These are phyloP conservation scores for Leishmania major DNA, from an alignment of 208 protist genomes.

Conservation along the genomic window DNA sequence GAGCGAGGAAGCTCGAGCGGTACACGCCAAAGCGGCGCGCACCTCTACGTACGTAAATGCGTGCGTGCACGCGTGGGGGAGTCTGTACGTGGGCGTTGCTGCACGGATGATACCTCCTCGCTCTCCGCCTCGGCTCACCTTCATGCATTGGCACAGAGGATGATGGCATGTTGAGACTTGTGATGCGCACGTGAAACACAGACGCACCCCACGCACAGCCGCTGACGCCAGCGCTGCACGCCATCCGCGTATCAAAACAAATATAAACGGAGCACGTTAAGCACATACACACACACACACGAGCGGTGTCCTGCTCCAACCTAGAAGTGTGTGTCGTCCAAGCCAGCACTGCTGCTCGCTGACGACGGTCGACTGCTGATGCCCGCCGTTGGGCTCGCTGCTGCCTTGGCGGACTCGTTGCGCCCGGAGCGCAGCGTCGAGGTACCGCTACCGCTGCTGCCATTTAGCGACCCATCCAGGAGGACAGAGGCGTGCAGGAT, in stretches of 20 bases:
- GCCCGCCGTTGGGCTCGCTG: neutral
- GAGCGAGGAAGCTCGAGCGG: neutral
- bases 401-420: constrained; percentile 12
- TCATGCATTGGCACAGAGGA: neutral
- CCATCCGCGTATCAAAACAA: neutral
- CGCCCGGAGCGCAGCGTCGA: constrained; percentile 8
- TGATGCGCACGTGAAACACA: constrained; percentile 3
- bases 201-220: neutral
- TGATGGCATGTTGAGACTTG: neutral
- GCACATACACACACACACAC: no score
- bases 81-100: neutral
- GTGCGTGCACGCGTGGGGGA: neutral
- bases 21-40: neutral
- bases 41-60: neutral
- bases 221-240: neutral
- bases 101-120: neutral
- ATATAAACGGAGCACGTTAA: neutral
- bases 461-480: constrained; percentile 23
- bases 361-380: constrained; percentile 2
- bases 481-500: constrained; percentile 60
- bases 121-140: neutral
- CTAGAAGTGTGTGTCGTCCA: constrained; percentile 30
- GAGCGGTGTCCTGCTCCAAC: no score
- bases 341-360: neutral
- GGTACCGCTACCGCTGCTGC: neutral